Evolutionary conservation across 495 filamentous ascomycete species (phyloP), one percentile per base, ranked within the genome.

Genomic region (Xeromyces bisporus): DNA sequence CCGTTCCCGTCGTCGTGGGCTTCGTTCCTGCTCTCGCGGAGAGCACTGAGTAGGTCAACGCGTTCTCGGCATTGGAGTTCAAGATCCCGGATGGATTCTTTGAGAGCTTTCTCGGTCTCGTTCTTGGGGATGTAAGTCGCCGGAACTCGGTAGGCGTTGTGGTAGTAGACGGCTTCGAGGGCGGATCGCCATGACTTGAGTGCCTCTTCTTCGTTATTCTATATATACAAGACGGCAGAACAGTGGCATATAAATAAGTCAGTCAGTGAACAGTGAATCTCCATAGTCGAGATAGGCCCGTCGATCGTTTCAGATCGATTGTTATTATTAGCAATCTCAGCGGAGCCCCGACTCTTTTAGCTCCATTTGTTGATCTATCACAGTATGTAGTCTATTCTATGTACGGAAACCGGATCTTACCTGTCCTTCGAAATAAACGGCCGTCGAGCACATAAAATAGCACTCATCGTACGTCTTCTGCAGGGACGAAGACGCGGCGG

Each of bases 391-490:
- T n/a, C n/a, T n/a, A n/a, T n/a, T n/a, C n/a, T n/a, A n/a, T n/a
- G n/a, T n/a, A n/a, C n/a, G n/a, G n/a, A n/a, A n/a, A n/a, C n/a
- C 20, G 20, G 28, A 23, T 43, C 45, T 26, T 53, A 89, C 84
- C 68, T 92, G 78, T 43, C 76, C 75, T 51, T 94, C 85, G 51
- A 89, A 92, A 55, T 92, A 93, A 38, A 93, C 79, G 35, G 89
- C 89, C 7, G 85, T 96, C 1, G 85, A 93, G 53, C 83, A 93
- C 40, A 76, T 80, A 34, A 93, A 62, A 55, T 92, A 93, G 54
- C 80, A 83, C 46, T 94, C 83, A 61, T 96, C 85, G 58, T 94
- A 94, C 34, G 83, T 92, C 68, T 93, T 94, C 63, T 96, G 89
- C 51, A 94, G 65, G 20, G 20, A 21, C 33, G 75, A 73, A 50